phyloP scores from a whole-genome alignment of 371 early-diverging fungal species.

The Mortierella sp. region DNA sequence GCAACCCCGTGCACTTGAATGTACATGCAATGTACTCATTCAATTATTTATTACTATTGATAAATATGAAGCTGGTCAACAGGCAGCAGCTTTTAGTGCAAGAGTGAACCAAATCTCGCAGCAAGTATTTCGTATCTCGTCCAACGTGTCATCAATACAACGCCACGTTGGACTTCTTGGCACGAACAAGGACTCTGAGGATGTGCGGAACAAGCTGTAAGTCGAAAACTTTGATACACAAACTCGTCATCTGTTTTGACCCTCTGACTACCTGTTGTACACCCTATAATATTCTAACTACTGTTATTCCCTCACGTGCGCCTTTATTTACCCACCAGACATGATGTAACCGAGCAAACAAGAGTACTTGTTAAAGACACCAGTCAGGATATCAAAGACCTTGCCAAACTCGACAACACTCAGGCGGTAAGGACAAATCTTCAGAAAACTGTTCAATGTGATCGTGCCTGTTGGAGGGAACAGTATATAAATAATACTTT shows the following conservation, averaged over 20 bases:
- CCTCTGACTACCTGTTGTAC: not conserved
- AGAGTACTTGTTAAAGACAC: constrained; percentile 86
- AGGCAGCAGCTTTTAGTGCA: constrained; percentile 61
- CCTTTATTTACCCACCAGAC: constrained; percentile 60
- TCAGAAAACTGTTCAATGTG: not conserved
- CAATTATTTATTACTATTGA: not conserved
- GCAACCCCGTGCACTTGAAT: too few species aligned
- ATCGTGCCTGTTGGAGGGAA: not conserved
- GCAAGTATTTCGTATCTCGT: constrained; percentile 80
- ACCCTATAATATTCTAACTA: not conserved
- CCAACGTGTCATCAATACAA: constrained; percentile 87
- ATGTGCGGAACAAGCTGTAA: constrained; percentile 82
- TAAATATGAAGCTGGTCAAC: constrained; percentile 4
- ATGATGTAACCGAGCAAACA: constrained; percentile 85
- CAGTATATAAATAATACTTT: too few species aligned
- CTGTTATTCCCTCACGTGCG: not conserved
- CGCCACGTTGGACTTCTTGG: constrained; percentile 84
- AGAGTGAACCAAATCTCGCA: constrained; percentile 70
- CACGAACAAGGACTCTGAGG: constrained; percentile 80
- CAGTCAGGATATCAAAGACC: constrained; percentile 78
- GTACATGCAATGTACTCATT: not conserved
- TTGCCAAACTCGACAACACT: constrained; percentile 63
- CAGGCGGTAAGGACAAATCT: constrained; percentile 39
- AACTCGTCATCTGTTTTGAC: constrained; percentile 4
- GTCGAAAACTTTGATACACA: constrained; percentile 21